phyloP scores from a whole-genome alignment of 164 flowering plant genomes.

The Macadamia tetraphylla region DNA sequence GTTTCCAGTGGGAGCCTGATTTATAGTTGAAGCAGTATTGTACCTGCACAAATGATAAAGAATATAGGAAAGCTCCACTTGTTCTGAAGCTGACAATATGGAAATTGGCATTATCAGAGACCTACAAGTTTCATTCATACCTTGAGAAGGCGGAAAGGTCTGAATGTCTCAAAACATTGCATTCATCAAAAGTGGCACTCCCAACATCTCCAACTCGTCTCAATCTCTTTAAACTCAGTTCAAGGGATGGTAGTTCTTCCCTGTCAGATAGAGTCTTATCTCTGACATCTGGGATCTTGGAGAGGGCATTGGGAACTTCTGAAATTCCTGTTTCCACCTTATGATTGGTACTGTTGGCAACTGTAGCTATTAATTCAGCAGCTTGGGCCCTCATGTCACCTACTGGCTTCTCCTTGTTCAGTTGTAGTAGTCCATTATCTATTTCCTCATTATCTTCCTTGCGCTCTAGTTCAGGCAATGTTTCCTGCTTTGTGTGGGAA shows the following conservation, averaged over 20 bases:
- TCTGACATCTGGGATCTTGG: constrained; percentile 24
- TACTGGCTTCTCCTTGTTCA: constrained; percentile 17
- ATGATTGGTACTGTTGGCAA: constrained; percentile 17
- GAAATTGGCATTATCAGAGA: background rate
- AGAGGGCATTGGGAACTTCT: constrained; percentile 20
- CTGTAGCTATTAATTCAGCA: constrained; percentile 16
- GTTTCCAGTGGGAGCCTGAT: constrained; percentile 43
- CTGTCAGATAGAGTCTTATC: constrained; percentile 18
- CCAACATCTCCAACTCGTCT: constrained; percentile 32
- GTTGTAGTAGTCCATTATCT: constrained; percentile 21
- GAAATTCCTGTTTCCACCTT: constrained; percentile 18
- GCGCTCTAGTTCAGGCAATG: constrained; percentile 17
- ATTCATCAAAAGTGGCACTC: constrained; percentile 22
- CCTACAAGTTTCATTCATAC: constrained; percentile 23
- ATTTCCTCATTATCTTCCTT: constrained; percentile 19
- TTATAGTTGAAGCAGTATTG: constrained; percentile 41
- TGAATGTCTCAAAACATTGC: constrained; percentile 59
- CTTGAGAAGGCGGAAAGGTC: constrained; percentile 75
- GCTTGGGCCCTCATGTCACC: constrained; percentile 16
- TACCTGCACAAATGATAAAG: constrained; percentile 46
- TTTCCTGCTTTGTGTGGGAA: constrained; percentile 19
- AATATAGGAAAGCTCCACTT: background rate
- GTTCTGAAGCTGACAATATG: background rate
- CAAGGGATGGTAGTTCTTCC: constrained; percentile 42
- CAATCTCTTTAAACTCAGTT: constrained; percentile 46